phyloP scores from a whole-genome alignment of 1,284 basidiomycete species.

The Irpex rosettiformis region DNA sequence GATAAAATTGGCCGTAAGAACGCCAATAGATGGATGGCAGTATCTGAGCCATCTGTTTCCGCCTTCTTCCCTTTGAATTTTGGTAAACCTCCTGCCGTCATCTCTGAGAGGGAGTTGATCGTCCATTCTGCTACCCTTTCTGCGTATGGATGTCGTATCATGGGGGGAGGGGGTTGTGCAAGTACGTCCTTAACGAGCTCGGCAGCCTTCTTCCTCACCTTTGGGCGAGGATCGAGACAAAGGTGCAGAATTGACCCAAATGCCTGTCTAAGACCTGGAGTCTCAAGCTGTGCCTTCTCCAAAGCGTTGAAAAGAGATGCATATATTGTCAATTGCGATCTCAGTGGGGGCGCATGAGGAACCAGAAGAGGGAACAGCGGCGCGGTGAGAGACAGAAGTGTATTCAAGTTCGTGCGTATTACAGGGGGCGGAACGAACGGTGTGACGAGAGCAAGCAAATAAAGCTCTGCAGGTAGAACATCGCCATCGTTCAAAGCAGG shows the following conservation, averaged over 20 bases:
- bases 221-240: slow-evolving; percentile 86
- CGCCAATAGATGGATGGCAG: slow-evolving; percentile 79
- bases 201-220: slow-evolving; percentile 89
- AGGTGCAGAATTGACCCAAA: slow-evolving; percentile 82
- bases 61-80: slow-evolving; percentile 63
- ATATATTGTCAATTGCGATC: slow-evolving; percentile 76
- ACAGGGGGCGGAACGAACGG: slow-evolving; percentile 79
- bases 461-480: slow-evolving; percentile 83
- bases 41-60: slow-evolving; percentile 63
- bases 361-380: slow-evolving; percentile 71
- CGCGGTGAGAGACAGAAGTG: slow-evolving; percentile 67
- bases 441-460: slow-evolving; percentile 78
- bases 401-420: slow-evolving; percentile 63
- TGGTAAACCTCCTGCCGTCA: slow-evolving; percentile 56
- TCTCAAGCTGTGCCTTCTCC: slow-evolving; percentile 68
- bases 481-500: slow-evolving; percentile 72
- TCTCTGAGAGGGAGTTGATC: slow-evolving; percentile 62
- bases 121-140: slow-evolving; percentile 81
- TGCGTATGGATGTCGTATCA: slow-evolving; percentile 81
- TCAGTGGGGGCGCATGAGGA: slow-evolving; percentile 64
- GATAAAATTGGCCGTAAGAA: slow-evolving; percentile 65
- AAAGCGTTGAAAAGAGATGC: slow-evolving; percentile 64
- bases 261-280: slow-evolving; percentile 66
- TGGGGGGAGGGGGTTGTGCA: slow-evolving; percentile 70
- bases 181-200: slow-evolving; percentile 82